Evolutionary conservation across 2,329 filamentous ascomycete species (phyloP).

Genomic region (Arthrobotrys sphaeroides): DNA sequence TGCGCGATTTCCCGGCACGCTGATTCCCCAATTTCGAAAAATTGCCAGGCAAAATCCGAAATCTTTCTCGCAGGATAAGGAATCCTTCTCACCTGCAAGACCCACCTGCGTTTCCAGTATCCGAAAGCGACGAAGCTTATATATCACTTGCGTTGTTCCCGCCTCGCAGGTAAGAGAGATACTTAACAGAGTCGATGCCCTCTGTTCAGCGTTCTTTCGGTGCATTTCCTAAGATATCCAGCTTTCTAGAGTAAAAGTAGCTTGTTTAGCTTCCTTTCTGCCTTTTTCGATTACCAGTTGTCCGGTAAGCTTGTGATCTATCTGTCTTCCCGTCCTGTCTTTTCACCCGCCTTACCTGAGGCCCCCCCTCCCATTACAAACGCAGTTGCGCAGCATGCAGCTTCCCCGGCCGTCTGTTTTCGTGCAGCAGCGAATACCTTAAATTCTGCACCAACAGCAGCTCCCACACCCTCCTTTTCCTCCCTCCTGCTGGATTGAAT

Average conservation of each 20-base stretch:
- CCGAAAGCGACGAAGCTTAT: conserved; percentile 45
- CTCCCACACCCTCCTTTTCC: conserved; percentile 25
- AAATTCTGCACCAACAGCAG: conserved; percentile 16
- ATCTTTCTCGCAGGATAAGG: conserved; percentile 29
- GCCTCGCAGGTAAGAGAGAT: not conserved
- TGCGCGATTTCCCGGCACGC: conserved; percentile 48
- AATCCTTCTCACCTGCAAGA: conserved; percentile 24
- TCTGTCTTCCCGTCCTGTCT: not conserved
- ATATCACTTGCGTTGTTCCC: conserved; percentile 44
- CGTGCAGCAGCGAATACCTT: conserved; percentile 8
- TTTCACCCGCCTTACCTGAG: not conserved
- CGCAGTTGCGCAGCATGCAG: conserved; percentile 19
- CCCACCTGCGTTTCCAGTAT: conserved; percentile 32
- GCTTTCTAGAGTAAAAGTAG: not conserved
- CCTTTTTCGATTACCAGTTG: conserved; percentile 1
- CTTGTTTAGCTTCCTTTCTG: conserved; percentile 29
- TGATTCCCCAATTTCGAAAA: conserved; percentile 21
- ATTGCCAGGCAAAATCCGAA: conserved; percentile 25
- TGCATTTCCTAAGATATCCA: conserved; percentile 3
- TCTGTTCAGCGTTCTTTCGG: not conserved
- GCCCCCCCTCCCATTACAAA: not conserved
- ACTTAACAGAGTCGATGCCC: conserved; percentile 5
- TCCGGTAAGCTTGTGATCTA: conserved; percentile 39
- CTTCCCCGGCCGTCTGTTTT: conserved; percentile 39
- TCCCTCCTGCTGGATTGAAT: conserved; percentile 28